Percentiles rank a stretch among this genome's conserved stretches.
Evolutionary conservation across 2,329 filamentous ascomycete genomes (phyloP).

Genomic region (Graphilbum ipis-grandicollis): DNA sequence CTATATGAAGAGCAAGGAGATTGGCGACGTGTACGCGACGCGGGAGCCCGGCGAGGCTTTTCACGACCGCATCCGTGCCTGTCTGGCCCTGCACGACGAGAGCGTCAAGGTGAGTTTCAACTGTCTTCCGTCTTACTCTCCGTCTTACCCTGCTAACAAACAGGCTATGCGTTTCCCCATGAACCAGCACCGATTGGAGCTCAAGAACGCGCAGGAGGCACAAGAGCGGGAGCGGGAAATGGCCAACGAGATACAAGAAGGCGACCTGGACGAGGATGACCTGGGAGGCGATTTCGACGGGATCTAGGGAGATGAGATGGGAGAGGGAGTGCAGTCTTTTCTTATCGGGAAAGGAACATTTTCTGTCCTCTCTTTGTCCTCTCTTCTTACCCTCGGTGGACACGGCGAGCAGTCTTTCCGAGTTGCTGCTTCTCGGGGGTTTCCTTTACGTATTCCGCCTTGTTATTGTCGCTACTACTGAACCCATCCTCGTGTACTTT

Average conservation of each 20-base stretch:
- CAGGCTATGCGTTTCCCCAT: constrained; percentile 98
- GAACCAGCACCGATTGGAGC: constrained; percentile 93
- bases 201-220: constrained; percentile 98
- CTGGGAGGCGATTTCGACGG: constrained; percentile 91
- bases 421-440: too few relatives aligned
- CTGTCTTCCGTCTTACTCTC: too few relatives aligned
- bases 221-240: constrained; percentile 89
- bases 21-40: constrained; percentile 91
- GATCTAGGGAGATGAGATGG: too few relatives aligned
- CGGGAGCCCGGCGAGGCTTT: constrained; percentile 92
- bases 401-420: too few relatives aligned
- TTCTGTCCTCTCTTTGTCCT: too few relatives aligned
- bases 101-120: constrained; percentile 74
- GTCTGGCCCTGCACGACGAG: constrained; percentile 84
- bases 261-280: constrained; percentile 92
- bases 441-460: too few relatives aligned
- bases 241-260: constrained; percentile 97
- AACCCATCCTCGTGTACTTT: too few relatives aligned
- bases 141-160: too few relatives aligned
- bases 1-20: constrained; percentile 97
- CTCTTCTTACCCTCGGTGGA: too few relatives aligned
- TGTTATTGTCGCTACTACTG: too few relatives aligned
- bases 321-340: too few relatives aligned
- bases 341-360: too few relatives aligned
- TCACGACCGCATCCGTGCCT: constrained; percentile 88